Percentiles rank a stretch among this genome's conserved stretches.
Evolutionary conservation across 2,329 filamentous ascomycete species (phyloP).

Genomic region (Fusarium tjaetaba): DNA sequence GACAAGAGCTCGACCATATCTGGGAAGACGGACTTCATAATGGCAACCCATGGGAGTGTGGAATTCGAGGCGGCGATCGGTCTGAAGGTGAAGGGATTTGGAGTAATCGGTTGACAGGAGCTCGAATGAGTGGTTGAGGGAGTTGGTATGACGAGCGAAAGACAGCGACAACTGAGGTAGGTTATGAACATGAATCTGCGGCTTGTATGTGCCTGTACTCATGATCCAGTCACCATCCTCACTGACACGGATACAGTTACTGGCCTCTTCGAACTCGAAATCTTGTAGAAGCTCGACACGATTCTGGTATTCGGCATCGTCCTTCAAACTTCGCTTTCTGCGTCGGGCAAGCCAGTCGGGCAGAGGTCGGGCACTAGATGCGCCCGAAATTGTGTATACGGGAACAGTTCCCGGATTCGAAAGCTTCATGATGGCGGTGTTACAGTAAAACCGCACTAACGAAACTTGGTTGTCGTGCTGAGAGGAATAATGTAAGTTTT

Average conservation of each 20-base stretch:
- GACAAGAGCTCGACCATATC: constrained; percentile 89
- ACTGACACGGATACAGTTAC: constrained; percentile 86
- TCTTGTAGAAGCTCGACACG: constrained; percentile 95
- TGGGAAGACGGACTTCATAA: constrained; percentile 87
- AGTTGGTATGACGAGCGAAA: constrained; percentile 89
- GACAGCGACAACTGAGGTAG: constrained; percentile 93
- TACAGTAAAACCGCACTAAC: constrained; percentile 12
- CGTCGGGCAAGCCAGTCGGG: constrained; percentile 95
- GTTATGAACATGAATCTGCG: constrained; percentile 88
- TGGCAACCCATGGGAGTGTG: constrained; percentile 90
- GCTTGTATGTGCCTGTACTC: constrained; percentile 83
- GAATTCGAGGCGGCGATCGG: constrained; percentile 90
- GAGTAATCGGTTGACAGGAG: constrained; percentile 91
- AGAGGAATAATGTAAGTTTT: constrained; percentile 28
- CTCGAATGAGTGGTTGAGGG: constrained; percentile 90
- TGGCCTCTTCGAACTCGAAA: constrained; percentile 97
- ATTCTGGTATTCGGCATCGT: constrained; percentile 91
- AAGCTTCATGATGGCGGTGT: constrained; percentile 72
- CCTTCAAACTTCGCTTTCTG: constrained; percentile 89
- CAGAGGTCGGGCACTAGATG: constrained; percentile 84
- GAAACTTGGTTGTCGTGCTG: constrained; percentile 27
- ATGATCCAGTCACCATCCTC: constrained; percentile 98
- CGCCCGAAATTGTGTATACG: constrained; percentile 95
- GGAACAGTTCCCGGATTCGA: constrained; percentile 84
- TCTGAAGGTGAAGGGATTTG: constrained; percentile 93